phyloP scores from a whole-genome alignment of 1,284 basidiomycete species.

The Cryptococcus deneoformans region DNA sequence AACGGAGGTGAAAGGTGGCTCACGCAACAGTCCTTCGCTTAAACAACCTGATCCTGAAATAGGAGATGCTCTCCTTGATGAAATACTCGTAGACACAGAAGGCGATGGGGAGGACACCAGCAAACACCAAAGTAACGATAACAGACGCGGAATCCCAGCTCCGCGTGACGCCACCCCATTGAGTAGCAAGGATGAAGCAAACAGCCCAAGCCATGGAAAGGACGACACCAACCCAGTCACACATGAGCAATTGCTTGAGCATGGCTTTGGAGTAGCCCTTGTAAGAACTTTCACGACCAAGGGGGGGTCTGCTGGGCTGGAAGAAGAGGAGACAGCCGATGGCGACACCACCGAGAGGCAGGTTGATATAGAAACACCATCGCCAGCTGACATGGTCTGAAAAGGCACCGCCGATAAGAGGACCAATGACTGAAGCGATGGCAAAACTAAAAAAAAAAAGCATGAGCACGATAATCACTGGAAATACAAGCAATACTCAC shows the following conservation, averaged over 20 bases:
- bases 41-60: slow-evolving; percentile 49
- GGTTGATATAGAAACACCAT: slow-evolving; percentile 51
- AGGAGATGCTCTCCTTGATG: slow-evolving; percentile 40
- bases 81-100: slow-evolving; percentile 47
- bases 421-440: slow-evolving; percentile 48
- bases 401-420: slow-evolving; percentile 51
- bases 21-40: slow-evolving; percentile 40
- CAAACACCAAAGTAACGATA: slow-evolving; percentile 42
- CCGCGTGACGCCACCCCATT: slow-evolving; percentile 47
- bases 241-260: slow-evolving; percentile 32
- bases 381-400: slow-evolving; percentile 17
- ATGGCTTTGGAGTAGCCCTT: slow-evolving; percentile 38
- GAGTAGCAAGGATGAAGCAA: slow-evolving; percentile 38
- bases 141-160: slow-evolving; percentile 47
- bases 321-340: slow-evolving; percentile 30
- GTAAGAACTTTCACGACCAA: slow-evolving; percentile 38
- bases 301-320: slow-evolving; percentile 28
- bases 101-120: slow-evolving; percentile 31
- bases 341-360: slow-evolving; percentile 45
- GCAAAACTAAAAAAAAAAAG: slow-evolving; percentile 39
- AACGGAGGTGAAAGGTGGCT: slow-evolving; percentile 12
- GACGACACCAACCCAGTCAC: slow-evolving; percentile 44
- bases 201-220: slow-evolving; percentile 41
- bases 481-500: slow-evolving; percentile 12
- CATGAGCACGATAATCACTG: not conserved